phyloP scores from a whole-genome alignment of 1,139 yeast species.

The Pichia sp. region DNA sequence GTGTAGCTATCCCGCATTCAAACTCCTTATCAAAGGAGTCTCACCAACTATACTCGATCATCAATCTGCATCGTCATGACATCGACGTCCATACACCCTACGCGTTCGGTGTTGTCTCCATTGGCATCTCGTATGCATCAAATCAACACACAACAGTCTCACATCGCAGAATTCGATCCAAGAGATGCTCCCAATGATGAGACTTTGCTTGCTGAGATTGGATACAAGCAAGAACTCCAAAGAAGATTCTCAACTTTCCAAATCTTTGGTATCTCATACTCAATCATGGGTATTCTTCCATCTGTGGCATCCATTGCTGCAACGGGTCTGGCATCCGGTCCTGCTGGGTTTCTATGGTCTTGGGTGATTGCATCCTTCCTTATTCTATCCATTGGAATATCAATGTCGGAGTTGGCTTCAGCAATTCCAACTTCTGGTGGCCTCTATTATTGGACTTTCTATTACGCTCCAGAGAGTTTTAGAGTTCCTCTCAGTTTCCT shows the following conservation, averaged over 20 bases:
- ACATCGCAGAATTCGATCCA: conserved; percentile 23
- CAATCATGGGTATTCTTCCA: conserved; percentile 48
- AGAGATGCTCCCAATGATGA: conserved; percentile 28
- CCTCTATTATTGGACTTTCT: conserved; percentile 48
- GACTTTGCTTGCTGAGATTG: conserved; percentile 39
- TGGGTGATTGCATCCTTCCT: conserved; percentile 52
- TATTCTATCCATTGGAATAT: conserved; percentile 42
- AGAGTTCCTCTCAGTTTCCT: conserved; percentile 42
- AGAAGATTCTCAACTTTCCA: conserved; percentile 43
- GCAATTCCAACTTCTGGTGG: conserved; percentile 72
- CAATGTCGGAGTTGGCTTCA: conserved; percentile 57
- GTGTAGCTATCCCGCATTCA: too few species aligned
- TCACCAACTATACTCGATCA: too few species aligned
- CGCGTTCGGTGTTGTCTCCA: conserved; percentile 6
- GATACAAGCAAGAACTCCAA: conserved; percentile 44
- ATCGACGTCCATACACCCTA: conserved; percentile 9
- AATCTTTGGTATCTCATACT: conserved; percentile 46
- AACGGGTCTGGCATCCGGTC: conserved; percentile 42
- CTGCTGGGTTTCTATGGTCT: conserved; percentile 58
- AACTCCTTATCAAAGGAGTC: too few species aligned
- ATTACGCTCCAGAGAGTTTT: conserved; percentile 41
- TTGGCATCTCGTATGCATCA: conserved; percentile 13
- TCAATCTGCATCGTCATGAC: too few species aligned
- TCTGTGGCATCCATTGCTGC: conserved; percentile 36
- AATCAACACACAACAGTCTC: conserved; percentile 16